A percentile compares a stretch with the other conserved stretches of the same genome.
These are phyloP conservation scores for Rhexocercosporidium sp. DNA, from an alignment of 2,329 filamentous ascomycete genomes.

Conservation along the genomic window DNA sequence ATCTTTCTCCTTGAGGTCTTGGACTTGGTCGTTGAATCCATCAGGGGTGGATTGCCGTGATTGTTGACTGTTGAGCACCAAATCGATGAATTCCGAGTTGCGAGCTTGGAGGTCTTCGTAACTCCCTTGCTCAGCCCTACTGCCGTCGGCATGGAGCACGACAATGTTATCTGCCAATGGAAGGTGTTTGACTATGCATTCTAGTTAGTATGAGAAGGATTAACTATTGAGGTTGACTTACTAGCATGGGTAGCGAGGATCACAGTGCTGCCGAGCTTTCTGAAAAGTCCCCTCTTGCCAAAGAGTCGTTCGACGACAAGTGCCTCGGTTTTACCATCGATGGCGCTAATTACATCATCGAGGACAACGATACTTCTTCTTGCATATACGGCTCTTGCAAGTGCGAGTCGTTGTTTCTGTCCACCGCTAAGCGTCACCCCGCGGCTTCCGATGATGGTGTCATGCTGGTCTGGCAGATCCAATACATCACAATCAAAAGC, in stretches of 20 bases:
- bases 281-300: slow-evolving; percentile 24
- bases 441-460: slow-evolving; percentile 40
- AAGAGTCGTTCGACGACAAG: slow-evolving; percentile 45
- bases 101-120: slow-evolving; percentile 35
- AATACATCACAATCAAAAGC: slow-evolving; percentile 36
- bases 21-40: background rate
- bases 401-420: slow-evolving; percentile 35
- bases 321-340: slow-evolving; percentile 50
- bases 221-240: no score
- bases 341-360: slow-evolving; percentile 53
- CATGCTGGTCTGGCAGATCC: slow-evolving; percentile 37
- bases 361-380: slow-evolving; percentile 45
- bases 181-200: slow-evolving; percentile 40
- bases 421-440: slow-evolving; percentile 43
- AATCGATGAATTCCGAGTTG: slow-evolving; percentile 29
- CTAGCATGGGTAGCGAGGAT: slow-evolving; percentile 49
- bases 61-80: slow-evolving; percentile 32
- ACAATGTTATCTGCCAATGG: slow-evolving; percentile 48
- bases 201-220: background rate
- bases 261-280: slow-evolving; percentile 41
- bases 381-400: slow-evolving; percentile 35
- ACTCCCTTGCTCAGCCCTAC: slow-evolving; percentile 44
- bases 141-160: slow-evolving; percentile 41
- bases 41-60: background rate
- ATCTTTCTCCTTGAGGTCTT: background rate